Conservation (phyloP, 345 rosid genomes). For the Stellera chamaejasme region DNA sequence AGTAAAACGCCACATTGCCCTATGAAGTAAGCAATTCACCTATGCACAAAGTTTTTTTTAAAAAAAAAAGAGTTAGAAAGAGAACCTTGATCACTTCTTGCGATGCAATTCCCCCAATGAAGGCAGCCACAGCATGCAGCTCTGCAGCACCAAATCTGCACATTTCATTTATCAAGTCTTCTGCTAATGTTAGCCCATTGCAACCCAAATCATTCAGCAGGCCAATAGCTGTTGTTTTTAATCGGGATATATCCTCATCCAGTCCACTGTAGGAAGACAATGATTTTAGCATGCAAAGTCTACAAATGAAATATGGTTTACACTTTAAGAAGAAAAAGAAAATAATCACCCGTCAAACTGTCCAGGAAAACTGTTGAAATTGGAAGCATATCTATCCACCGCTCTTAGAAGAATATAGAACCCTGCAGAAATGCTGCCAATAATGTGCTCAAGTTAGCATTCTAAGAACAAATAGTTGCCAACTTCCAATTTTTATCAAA, state of each 20-base stretch:
- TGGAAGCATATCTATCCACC: constrained; percentile 77
- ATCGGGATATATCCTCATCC: constrained; percentile 86
- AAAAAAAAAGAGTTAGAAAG: constrained; percentile 6
- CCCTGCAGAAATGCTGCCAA: constrained; percentile 61
- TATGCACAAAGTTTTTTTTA: neutral
- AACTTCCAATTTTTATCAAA: no score
- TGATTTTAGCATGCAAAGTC: constrained; percentile 5
- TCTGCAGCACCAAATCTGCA: constrained; percentile 96
- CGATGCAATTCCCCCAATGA: constrained; percentile 87
- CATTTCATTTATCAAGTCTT: constrained; percentile 92
- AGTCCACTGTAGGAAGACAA: constrained; percentile 37
- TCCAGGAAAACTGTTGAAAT: constrained; percentile 87
- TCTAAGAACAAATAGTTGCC: no score
- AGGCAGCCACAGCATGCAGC: constrained; percentile 91
- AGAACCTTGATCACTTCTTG: constrained; percentile 92
- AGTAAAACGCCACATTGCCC: neutral
- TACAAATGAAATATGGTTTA: neutral
- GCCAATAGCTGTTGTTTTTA: constrained; percentile 59
- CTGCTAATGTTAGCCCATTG: constrained; percentile 66
- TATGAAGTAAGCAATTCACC: neutral
- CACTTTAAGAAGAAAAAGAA: constrained; percentile 1
- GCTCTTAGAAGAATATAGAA: constrained; percentile 90
- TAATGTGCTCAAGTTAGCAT: neutral
- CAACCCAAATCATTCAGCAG: constrained; percentile 80
- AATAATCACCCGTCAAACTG: constrained; percentile 78